Evolutionary conservation across 179 eudicot genomes (phyloP), one percentile per base, ranked within the genome.

Genomic region (Heliamphora pulchella): DNA sequence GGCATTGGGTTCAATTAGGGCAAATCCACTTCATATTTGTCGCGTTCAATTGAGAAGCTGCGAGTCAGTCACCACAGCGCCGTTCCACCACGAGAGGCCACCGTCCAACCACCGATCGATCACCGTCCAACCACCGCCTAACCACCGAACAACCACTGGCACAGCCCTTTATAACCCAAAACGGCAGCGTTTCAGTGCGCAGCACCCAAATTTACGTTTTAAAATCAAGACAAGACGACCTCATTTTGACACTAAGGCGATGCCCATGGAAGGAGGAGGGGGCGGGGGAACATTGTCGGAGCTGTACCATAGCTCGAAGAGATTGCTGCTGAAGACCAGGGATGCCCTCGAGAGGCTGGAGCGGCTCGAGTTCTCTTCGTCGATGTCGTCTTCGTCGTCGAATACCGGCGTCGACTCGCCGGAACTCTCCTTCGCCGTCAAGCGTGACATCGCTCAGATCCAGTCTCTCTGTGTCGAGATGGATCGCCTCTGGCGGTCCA

Each of bases 401-500:
- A 57, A 87, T 48, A 84, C 75, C 59, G 83, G 78, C 18, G 68
- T 84, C 64, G 91, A 87, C 22, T 89, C 90, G n/a, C 92, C 96
- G 78, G 94, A 95, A 41, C 90, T 91, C 78, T 83, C 91, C 3
- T 83, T 80, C 67, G 87, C 89, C 57, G 85, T 93, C 79, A 86
- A 83, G 59, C 85, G 83, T 15, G 95, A 93, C 11, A 84, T 95
- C 53, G 66, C 77, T 3, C 91, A 88, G 69, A 90, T 95, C 81
- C 94, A 87, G 71, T 81, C 91, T 1, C 89, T 95, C 55, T 95
- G 98, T 63, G 57, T 80, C 50, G 89, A 91, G 74, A 93, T 95
- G 98, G 97, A 95, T 62, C 88, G 86, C 6, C 87, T 87, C 55
- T 93, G 97, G 97, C 89, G 97, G 7, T 91, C 95, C 22, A 84